Conservation (phyloP, 1,284 basidiomycete genomes). For the Flammula alnicola region DNA sequence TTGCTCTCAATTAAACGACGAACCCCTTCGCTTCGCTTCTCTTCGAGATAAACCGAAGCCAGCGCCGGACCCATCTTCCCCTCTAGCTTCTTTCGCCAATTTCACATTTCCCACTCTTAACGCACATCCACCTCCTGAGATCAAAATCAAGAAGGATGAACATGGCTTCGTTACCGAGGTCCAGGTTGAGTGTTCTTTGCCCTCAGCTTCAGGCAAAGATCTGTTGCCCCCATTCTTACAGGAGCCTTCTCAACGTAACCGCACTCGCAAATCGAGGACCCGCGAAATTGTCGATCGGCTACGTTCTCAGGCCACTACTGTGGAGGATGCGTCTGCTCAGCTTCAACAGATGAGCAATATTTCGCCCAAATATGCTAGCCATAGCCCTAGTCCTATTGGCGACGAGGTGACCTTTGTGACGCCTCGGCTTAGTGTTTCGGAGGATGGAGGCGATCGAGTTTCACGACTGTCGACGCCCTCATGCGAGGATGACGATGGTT, state of each 20-base stretch:
- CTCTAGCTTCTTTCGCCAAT: slow-evolving; percentile 32
- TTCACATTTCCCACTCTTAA: slow-evolving; percentile 46
- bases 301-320: slow-evolving; percentile 32
- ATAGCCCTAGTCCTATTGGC: slow-evolving; percentile 36
- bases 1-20: slow-evolving; percentile 26
- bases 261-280: slow-evolving; percentile 45
- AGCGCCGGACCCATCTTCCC: slow-evolving; percentile 14
- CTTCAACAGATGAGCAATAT: slow-evolving; percentile 9
- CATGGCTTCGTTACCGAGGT: slow-evolving; percentile 46
- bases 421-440: slow-evolving; percentile 37
- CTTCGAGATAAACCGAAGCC: slow-evolving; percentile 25
- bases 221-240: slow-evolving; percentile 48
- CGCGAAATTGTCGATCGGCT: slow-evolving; percentile 50
- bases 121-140: slow-evolving; percentile 31
- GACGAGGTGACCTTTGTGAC: slow-evolving; percentile 31
- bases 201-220: slow-evolving; percentile 13
- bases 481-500: slow-evolving; percentile 43
- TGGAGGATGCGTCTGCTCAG: slow-evolving; percentile 5
- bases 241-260: slow-evolving; percentile 37
- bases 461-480: slow-evolving; percentile 33
- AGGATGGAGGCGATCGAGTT: slow-evolving; percentile 34
- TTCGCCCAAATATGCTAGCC: slow-evolving; percentile 31
- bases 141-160: slow-evolving; percentile 47
- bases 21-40: slow-evolving; percentile 26
- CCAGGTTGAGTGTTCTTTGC: slow-evolving; percentile 25